These are phyloP conservation scores for Jacaranda copaia DNA, from an alignment of 257 asterid genomes.

Conservation along the genomic window DNA sequence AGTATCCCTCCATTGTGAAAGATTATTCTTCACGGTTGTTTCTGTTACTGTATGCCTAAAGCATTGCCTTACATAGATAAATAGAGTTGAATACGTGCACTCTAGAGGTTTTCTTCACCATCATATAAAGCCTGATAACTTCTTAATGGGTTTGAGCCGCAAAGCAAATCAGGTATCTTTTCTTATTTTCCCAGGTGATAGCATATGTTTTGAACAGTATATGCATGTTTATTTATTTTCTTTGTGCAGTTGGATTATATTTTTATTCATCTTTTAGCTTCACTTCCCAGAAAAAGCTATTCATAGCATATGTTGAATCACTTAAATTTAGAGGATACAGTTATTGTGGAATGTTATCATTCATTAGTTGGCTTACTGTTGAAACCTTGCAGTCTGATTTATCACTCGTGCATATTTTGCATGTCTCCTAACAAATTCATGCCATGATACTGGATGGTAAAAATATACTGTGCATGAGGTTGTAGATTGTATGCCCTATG, in stretches of 20 bases:
- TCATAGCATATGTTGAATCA: background rate
- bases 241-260: background rate
- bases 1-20: conserved; percentile 37
- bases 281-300: conserved; percentile 3
- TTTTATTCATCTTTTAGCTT: conserved; percentile 28
- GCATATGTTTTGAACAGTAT: conserved; percentile 6
- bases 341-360: background rate
- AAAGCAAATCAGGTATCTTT: conserved; percentile 92
- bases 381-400: conserved; percentile 9
- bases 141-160: conserved; percentile 98
- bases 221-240: background rate
- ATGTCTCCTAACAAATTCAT: background rate
- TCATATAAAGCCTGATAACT: conserved; percentile 97
- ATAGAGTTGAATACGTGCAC: conserved; percentile 97
- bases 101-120: conserved; percentile 99
- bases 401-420: background rate
- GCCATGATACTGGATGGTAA: background rate
- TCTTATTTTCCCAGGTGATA: conserved; percentile 23
- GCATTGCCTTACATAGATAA: conserved; percentile 61
- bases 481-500: conserved; percentile 8
- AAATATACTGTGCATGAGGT: background rate
- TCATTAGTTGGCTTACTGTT: conserved; percentile 17
- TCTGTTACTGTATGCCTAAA: conserved; percentile 29
- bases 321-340: conserved; percentile 17
- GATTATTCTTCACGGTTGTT: conserved; percentile 15